phyloP scores from a whole-genome alignment of 768 basidiomycete species.

The Cyclocybe aegerita region DNA sequence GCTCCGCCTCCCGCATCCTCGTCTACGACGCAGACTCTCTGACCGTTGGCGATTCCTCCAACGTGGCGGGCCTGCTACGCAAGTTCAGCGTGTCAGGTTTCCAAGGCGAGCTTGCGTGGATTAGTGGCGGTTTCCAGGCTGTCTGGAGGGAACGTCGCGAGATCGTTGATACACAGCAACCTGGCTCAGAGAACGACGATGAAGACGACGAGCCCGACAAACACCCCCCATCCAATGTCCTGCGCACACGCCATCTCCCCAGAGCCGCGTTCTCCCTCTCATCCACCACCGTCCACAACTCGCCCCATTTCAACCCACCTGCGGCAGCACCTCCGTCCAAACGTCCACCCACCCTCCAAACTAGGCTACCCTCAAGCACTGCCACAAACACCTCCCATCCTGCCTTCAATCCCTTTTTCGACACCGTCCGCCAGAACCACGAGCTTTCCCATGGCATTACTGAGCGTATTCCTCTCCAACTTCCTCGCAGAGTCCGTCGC shows the following conservation, averaged over 20 bases:
- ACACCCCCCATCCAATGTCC: constrained; percentile 24
- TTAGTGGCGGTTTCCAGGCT: constrained; percentile 81
- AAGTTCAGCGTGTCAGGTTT: constrained; percentile 64
- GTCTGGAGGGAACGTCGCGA: constrained; percentile 55
- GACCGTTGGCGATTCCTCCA: constrained; percentile 58
- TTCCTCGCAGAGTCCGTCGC: constrained; percentile 46
- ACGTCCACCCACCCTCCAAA: constrained; percentile 13
- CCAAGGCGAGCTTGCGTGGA: constrained; percentile 67
- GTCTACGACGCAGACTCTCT: constrained; percentile 84
- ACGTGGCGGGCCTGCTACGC: constrained; percentile 69
- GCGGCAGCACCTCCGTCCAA: constrained; percentile 10
- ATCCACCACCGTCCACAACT: constrained; percentile 36
- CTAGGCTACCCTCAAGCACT: constrained; percentile 16
- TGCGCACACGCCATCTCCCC: constrained; percentile 62
- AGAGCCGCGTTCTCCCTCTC: constrained; percentile 61
- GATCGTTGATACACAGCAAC: constrained; percentile 49
- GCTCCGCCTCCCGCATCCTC: constrained; percentile 59
- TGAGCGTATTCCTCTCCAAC: constrained; percentile 77
- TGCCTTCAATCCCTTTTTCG: constrained; percentile 89
- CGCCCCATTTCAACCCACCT: constrained; percentile 22
- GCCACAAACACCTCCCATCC: constrained; percentile 20
- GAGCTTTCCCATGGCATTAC: constrained; percentile 77
- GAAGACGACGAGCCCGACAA: constrained; percentile 32
- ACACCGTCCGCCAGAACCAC: constrained; percentile 85
- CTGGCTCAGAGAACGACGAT: constrained; percentile 57